Evolutionary conservation across 2,329 filamentous ascomycete species (phyloP).

Genomic region (Claviceps arundinis): DNA sequence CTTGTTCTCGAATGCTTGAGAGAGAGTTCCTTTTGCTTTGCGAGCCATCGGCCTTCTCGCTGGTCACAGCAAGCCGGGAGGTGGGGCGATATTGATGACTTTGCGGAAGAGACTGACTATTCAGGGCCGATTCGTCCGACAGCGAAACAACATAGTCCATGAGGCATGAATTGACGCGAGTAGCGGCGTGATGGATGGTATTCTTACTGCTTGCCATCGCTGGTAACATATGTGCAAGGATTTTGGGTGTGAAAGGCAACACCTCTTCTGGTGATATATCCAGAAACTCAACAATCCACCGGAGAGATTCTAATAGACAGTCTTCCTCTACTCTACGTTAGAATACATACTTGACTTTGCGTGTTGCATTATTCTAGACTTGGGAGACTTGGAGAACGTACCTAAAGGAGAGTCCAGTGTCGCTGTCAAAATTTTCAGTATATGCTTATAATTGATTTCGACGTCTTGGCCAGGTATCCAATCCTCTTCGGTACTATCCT

Average conservation of each 20-base stretch:
- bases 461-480: constrained; percentile 98
- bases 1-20: constrained; percentile 40
- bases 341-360: neutral
- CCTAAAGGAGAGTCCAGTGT: constrained; percentile 75
- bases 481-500: constrained; percentile 64
- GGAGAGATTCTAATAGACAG: constrained; percentile 76
- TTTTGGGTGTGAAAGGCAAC: constrained; percentile 81
- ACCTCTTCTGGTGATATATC: constrained; percentile 97
- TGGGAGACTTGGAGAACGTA: constrained; percentile 22
- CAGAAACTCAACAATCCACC: constrained; percentile 93
- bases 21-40: constrained; percentile 37
- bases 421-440: constrained; percentile 79
- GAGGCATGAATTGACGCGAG: constrained; percentile 76
- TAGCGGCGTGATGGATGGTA: constrained; percentile 75
- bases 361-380: neutral
- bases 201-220: constrained; percentile 89
- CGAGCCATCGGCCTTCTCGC: constrained; percentile 32
- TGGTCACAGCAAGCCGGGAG: constrained; percentile 29
- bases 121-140: constrained; percentile 49
- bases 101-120: constrained; percentile 10
- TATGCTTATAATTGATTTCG: constrained; percentile 81
- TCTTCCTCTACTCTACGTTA: constrained; percentile 55
- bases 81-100: constrained; percentile 19
- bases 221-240: constrained; percentile 82
- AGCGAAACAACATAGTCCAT: constrained; percentile 92